phyloP scores from a whole-genome alignment of 768 basidiomycete genomes.

The Serpula lacrymans region DNA sequence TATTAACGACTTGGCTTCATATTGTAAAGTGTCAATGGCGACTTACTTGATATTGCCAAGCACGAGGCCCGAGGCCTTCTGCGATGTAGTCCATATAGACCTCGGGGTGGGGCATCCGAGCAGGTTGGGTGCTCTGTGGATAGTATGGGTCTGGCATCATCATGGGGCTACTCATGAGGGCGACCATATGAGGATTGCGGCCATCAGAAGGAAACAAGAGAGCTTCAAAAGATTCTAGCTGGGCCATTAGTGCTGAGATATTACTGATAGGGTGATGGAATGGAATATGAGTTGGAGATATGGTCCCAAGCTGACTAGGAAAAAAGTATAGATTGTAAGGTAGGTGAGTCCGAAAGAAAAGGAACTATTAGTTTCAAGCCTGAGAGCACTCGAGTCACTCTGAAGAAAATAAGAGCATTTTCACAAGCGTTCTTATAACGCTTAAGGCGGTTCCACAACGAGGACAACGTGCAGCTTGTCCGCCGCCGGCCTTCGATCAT shows the following conservation, averaged over 20 bases:
- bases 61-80: slow-evolving; percentile 61
- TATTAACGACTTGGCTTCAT: slow-evolving; percentile 10
- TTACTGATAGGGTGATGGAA: too few species aligned
- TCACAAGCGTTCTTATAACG: slow-evolving; percentile 23
- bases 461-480: slow-evolving; percentile 36
- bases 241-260: slow-evolving; percentile 48
- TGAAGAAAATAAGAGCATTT: slow-evolving; percentile 11
- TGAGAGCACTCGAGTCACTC: slow-evolving; percentile 20
- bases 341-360: too few species aligned
- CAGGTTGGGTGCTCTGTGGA: slow-evolving; percentile 41
- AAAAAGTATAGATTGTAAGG: slow-evolving; percentile 17
- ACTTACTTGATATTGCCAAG: slow-evolving; percentile 72
- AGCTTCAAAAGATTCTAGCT: slow-evolving; percentile 60
- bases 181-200: slow-evolving; percentile 68
- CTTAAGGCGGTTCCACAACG: slow-evolving; percentile 35
- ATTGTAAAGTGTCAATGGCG: slow-evolving; percentile 9
- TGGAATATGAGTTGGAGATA: slow-evolving; percentile 12
- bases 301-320: slow-evolving; percentile 6
- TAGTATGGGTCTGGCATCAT: slow-evolving; percentile 42
- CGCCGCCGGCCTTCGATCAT: slow-evolving; percentile 19
- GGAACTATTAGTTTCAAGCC: slow-evolving; percentile 12
- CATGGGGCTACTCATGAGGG: slow-evolving; percentile 68
- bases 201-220: slow-evolving; percentile 78
- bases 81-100: slow-evolving; percentile 85
- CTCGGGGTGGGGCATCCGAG: slow-evolving; percentile 79